Evolutionary conservation across 2,329 filamentous ascomycete species (phyloP), one percentile per base, ranked within the genome.

Genomic region (Teratosphaeria viscida): DNA sequence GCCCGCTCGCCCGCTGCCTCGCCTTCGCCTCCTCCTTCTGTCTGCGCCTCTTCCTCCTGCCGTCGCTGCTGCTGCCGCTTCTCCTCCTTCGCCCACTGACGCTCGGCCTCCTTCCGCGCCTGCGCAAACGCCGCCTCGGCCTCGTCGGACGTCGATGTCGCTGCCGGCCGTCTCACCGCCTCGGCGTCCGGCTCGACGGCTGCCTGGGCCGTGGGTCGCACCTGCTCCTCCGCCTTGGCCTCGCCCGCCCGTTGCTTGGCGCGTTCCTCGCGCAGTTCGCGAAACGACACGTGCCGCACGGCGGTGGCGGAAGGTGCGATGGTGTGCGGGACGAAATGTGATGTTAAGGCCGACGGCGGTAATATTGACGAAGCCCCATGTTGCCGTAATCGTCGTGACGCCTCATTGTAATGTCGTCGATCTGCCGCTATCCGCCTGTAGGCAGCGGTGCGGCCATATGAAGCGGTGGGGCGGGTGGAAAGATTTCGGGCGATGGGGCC

Each of bases 401-500:
- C 67, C 60, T 70, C 64, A 57, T 70, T 69, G 57, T 70, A 70
- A 53, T 63, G 59, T 52, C 66, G 59, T 12, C 63, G 52, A 55
- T 63, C 57, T 34, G 60, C 54, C 57, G 65, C 73, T 78, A 79
- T 73, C 72, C 78, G 74, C 65, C 78, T 73, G 69, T 79, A 78
- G 58, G 77, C 73, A 56, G 77, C 74, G 37, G 78, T 76, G 66
- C 77, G 73, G 67, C 76, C 76, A 66, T 76, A 75, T 61, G 73
- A 72, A 64, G 69, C 70, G 16, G 57, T 14, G 55, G 73, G 64
- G 54, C 72, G 64, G 60, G 75, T 67, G 66, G 72, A 68, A 63
- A 73, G 70, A 55, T 71, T 70, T 60, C 72, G 71, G 63, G 67
- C 64, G 66, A 72, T 71, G 61, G 63, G 66, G 65, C 67, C 66